Evolutionary conservation across 805 yeast species (phyloP).

Genomic region (Hanseniaspora nectarophila): DNA sequence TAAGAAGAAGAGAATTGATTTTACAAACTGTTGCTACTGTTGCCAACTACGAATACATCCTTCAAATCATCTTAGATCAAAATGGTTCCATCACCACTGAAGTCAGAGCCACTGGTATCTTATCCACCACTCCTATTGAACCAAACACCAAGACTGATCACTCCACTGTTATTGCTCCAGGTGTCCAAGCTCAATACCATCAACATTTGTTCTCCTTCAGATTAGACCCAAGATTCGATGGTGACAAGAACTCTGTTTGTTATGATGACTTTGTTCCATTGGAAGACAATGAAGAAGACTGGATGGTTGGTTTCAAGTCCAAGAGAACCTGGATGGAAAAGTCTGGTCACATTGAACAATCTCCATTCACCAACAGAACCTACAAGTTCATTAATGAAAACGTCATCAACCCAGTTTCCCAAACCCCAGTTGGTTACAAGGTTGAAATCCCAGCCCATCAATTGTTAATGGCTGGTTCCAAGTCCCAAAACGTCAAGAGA

Average conservation of each 20-base stretch:
- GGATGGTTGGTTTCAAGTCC: conserved; percentile 56
- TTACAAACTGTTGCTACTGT: conserved; percentile 75
- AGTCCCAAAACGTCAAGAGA: conserved; percentile 55
- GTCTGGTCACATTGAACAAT: conserved; percentile 60
- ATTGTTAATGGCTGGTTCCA: conserved; percentile 55
- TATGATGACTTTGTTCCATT: conserved; percentile 58
- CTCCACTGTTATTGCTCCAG: conserved; percentile 68
- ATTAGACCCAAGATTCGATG: conserved; percentile 73
- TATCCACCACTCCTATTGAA: conserved; percentile 74
- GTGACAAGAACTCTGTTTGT: conserved; percentile 61
- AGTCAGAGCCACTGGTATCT: conserved; percentile 76
- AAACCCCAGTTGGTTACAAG: conserved; percentile 67
- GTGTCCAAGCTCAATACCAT: conserved; percentile 73
- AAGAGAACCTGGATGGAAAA: conserved; percentile 55
- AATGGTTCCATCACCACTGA: conserved; percentile 70
- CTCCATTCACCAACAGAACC: conserved; percentile 64
- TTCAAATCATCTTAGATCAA: conserved; percentile 61
- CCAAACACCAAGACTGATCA: conserved; percentile 50
- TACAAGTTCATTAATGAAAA: conserved; percentile 66
- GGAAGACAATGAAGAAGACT: conserved; percentile 50
- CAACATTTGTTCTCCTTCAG: conserved; percentile 71
- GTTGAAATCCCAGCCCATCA: conserved; percentile 62
- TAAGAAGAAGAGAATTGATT: conserved; percentile 64
- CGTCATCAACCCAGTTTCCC: conserved; percentile 54
- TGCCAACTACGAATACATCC: conserved; percentile 70